Percentiles rank a stretch among this genome's conserved stretches.
Evolutionary conservation across 345 rosid genomes (phyloP).

Genomic region (Nephelium lappaceum): DNA sequence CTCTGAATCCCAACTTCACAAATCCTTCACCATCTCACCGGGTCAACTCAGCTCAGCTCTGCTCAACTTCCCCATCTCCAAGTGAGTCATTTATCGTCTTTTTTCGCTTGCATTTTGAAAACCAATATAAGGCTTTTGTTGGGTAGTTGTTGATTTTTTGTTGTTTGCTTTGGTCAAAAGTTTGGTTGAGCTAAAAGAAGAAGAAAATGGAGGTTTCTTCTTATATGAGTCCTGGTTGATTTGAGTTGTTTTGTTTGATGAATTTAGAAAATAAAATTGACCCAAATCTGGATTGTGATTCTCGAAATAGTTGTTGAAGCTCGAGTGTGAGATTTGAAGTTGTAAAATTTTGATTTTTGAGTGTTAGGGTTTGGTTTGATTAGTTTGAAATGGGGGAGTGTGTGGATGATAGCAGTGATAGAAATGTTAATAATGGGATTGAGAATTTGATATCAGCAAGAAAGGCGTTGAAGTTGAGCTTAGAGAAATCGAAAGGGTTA

Average conservation of each 20-base stretch:
- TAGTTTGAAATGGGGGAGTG: conserved; percentile 53
- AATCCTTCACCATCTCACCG: conserved; percentile 4
- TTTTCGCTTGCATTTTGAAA: not conserved
- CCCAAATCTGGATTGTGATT: not conserved
- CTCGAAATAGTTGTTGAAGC: not conserved
- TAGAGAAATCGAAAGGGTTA: conserved; percentile 81
- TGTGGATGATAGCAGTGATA: conserved; percentile 8
- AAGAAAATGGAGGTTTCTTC: conserved; percentile 29
- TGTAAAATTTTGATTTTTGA: conserved; percentile 16
- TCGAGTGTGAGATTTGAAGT: not conserved
- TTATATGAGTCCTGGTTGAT: conserved; percentile 38
- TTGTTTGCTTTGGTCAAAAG: conserved; percentile 34
- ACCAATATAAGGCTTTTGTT: not conserved
- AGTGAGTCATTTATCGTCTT: conserved; percentile 30
- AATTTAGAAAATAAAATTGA: conserved; percentile 5
- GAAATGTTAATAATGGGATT: conserved; percentile 28
- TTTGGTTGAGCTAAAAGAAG: conserved; percentile 24
- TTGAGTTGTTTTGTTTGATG: conserved; percentile 7
- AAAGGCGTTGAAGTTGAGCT: conserved; percentile 62
- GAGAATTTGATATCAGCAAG: conserved; percentile 67
- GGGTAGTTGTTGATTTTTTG: conserved; percentile 28
- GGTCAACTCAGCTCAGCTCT: conserved; percentile 16
- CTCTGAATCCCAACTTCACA: conserved; percentile 12
- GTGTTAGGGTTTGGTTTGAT: conserved; percentile 3
- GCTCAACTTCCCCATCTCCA: conserved; percentile 15